phyloP scores from a whole-genome alignment of 2,329 filamentous ascomycete genomes.

The Pseudohalonectria lignicola region DNA sequence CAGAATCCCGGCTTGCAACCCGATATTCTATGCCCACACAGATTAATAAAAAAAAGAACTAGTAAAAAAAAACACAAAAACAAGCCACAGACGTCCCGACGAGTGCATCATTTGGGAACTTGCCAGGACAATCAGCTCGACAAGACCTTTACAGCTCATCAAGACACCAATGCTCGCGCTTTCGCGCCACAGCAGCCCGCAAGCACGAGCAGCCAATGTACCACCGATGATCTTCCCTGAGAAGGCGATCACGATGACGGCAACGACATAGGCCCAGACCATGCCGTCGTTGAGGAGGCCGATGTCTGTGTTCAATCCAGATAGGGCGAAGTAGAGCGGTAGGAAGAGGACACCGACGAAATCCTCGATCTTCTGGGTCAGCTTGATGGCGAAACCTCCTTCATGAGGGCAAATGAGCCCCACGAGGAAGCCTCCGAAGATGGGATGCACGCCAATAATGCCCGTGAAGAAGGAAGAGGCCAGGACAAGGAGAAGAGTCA shows the following conservation, averaged over 20 bases:
- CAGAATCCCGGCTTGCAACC: conserved; percentile 71
- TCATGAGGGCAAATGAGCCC: conserved; percentile 87
- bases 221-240: conserved; percentile 76
- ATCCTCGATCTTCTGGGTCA: conserved; percentile 93
- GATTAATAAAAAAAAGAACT: conserved; percentile 1
- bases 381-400: conserved; percentile 78
- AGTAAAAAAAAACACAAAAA: conserved; percentile 6
- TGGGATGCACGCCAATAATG: conserved; percentile 86
- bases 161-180: conserved; percentile 77
- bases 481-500: conserved; percentile 72
- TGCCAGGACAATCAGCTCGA: conserved; percentile 89
- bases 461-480: conserved; percentile 74
- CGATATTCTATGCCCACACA: conserved; percentile 52
- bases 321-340: conserved; percentile 87
- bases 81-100: too few relatives aligned
- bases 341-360: conserved; percentile 73
- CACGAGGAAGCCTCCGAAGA: conserved; percentile 86
- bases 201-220: conserved; percentile 62
- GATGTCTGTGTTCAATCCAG: conserved; percentile 78
- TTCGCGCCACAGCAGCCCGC: conserved; percentile 80
- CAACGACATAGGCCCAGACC: conserved; percentile 85
- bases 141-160: conserved; percentile 95
- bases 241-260: conserved; percentile 72
- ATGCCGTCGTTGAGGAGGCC: conserved; percentile 72
- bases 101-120: too few relatives aligned